Evolutionary conservation across 2,329 filamentous ascomycete genomes (phyloP), one percentile per base, ranked within the genome.

Genomic region (Cephalotrichum gorgonifer): DNA sequence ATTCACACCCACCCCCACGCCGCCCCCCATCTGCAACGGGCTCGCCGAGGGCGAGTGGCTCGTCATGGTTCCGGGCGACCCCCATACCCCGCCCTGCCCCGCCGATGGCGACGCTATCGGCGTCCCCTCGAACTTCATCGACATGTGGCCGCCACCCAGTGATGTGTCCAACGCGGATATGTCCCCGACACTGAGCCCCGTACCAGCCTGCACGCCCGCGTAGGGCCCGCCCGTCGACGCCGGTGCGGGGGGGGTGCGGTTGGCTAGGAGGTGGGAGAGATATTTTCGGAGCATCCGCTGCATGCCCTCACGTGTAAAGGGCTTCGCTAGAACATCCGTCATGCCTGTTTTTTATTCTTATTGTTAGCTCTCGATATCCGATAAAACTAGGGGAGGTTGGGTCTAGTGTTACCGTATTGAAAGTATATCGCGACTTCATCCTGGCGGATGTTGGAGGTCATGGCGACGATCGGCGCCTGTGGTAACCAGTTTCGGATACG

Each of bases 401-500:
- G 39, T 5, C 28, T 31, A 25, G 12, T 65, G 84, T 72, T 76
- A 93, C 90, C 93, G 69, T 95, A 90, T 59, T 91, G 84, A 70
- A 96, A 97, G 63, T 98, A 98, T 70, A 94, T 90, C 48, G 91
- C 87, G 53, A 97, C 94, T 62, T 98, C 93, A 59, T 96, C 91
- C 52, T 88, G 90, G 55, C 93, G 81, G 55, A 98, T 97, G 62
- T 97, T 98, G 3, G 91, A 96, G 3, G 93, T 98, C 93, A 98
- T 97, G 43, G 93, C 93, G 51, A 98, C 88, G 58, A 98, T 94
- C 0, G 93, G 93, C 20, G 86, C 83, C 6, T 83, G 79, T 33
- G 81, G 79, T 54, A 89, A 83, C 53, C 91, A 88, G 60, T 95
- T 87, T 48, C 91, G 82, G 55, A 98, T 96, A 53, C 95, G 81